Evolutionary conservation across 2,329 filamentous ascomycete species (phyloP).

Genomic region (Ceratocystis alfenasii): DNA sequence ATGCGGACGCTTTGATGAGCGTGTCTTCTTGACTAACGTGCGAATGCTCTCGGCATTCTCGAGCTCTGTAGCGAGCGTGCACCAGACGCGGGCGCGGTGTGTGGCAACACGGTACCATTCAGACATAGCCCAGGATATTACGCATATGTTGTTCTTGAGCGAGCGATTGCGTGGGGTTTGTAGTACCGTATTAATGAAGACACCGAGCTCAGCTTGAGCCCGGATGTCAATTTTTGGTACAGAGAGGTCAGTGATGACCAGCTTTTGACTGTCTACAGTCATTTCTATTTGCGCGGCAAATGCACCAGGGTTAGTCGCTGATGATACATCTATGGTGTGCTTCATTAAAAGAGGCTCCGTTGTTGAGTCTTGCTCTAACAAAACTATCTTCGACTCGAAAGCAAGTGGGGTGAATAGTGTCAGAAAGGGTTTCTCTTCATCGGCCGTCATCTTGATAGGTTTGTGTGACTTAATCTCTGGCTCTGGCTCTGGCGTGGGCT

Average conservation of each 20-base stretch:
- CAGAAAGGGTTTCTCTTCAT: conserved; percentile 56
- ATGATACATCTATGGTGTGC: conserved; percentile 45
- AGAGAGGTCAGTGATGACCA: conserved; percentile 40
- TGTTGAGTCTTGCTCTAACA: conserved; percentile 27
- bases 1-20: conserved; percentile 25
- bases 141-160: conserved; percentile 44
- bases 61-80: conserved; percentile 39
- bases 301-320: conserved; percentile 33
- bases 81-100: conserved; percentile 52
- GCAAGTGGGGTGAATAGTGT: conserved; percentile 58
- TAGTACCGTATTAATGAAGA: conserved; percentile 1
- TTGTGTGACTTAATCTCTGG: conserved; percentile 48
- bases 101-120: conserved; percentile 54
- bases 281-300: conserved; percentile 48
- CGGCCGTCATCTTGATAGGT: conserved; percentile 48
- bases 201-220: conserved; percentile 45
- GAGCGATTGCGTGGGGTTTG: conserved; percentile 29
- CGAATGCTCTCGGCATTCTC: conserved; percentile 29
- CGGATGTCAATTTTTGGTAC: conserved; percentile 46
- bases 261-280: conserved; percentile 42
- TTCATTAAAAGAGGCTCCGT: conserved; percentile 36
- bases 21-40: conserved; percentile 28
- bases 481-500: conserved; percentile 27
- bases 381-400: conserved; percentile 43
- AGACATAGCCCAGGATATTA: conserved; percentile 54